Evolutionary conservation across 129 eudicot genomes (phyloP), one percentile per base, ranked within the genome.

Genomic region (Escallonia rubra): DNA sequence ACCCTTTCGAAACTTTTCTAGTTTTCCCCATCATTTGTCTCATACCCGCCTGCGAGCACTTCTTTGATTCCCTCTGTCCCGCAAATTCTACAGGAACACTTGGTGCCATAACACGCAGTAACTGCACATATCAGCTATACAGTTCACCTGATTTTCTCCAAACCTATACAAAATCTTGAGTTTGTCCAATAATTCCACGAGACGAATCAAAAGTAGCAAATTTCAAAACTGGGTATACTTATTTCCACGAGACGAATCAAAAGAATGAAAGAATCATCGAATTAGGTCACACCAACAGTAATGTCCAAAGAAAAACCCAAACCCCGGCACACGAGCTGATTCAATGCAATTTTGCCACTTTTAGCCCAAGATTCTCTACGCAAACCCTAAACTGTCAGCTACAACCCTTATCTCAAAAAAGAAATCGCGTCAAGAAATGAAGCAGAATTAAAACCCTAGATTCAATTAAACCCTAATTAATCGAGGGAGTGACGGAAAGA

Each of bases 21-120:
- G 88, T 78, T 79, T 91, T 91, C 57, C 97, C 96, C 88, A 79
- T 87, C 88, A 78, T 78, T 54, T 15, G 79, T 56, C 73, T 60
- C n/a, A 15, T 38, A 41, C 51, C 67, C 40, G 47, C 58, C 70
- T 72, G 74, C 4, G 71, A 71, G 48, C 38, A 72, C 68, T 76
- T 72, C 52, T 69, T 79, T 16, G 79, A 74, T 64, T 80, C 80
- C 73, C 78, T 75, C n/a, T 80, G 79, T 64, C 88, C 96, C 59
- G 60, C 64, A 75, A 73, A 77, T 42, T 83, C 89, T 74, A 84
- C 63, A 12, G 88, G 82, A 44, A 84, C 68, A 74, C 76, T 70
- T 34, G 91, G 95, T 74, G 95, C 88, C 95, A 87, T 87, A 76
- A 39, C 41, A 74, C 75, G 78, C 81, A 80, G 77, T 40, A 60